Evolutionary conservation across 2,329 filamentous ascomycete genomes (phyloP), one percentile per base, ranked within the genome.

Genomic region (Chrysosporium keratinophilum): DNA sequence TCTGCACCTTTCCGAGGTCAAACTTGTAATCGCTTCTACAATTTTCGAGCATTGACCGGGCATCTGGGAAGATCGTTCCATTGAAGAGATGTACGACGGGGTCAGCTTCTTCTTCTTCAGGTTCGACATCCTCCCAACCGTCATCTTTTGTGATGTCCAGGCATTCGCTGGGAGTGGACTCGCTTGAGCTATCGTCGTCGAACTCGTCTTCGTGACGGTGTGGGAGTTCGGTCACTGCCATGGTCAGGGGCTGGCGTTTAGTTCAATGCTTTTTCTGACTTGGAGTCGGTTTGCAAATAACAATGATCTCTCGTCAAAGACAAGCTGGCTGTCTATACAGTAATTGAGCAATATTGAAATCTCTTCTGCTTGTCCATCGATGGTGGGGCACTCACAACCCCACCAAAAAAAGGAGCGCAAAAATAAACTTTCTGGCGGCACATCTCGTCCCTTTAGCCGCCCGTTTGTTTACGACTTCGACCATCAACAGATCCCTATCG

Each of bases 41-140:
- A 65, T 88, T 75, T 35, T 76, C 71, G 44, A 90, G 72, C 84
- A 90, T 87, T 17, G 77, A 74, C 28, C 70, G 67, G 35, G 82
- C 77, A 63, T 83, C 79, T 6, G 79, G 69, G 63, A 88, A 90
- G 37, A 80, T 78, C 56, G 78, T 73, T 54, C 82, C 77, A 60
- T 84, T 83, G 58, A 89, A 78, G 34, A 90, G 74, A 17, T 84
- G 87, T 47, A 85, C 74, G 54, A 88, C 75, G 17, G 77, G 71
- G 23, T 84, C 78, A 52, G 79, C 74, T 62, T 84, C 78, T 50
- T 77, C 74, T 54, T 87, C 84, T 54, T 87, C 84, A 4, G 77
- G 74, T 62, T 86, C 84, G 34, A 76, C 69, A 66, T 80, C 77
- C 64, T 79, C 72, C 77, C 77, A 79, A 31, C 75, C 76, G 59